A percentile compares a stretch with the other conserved stretches of the same genome.
These are phyloP conservation scores for Entomortierella lignicola DNA, from an alignment of 192 early-diverging fungal genomes.

Conservation along the genomic window DNA sequence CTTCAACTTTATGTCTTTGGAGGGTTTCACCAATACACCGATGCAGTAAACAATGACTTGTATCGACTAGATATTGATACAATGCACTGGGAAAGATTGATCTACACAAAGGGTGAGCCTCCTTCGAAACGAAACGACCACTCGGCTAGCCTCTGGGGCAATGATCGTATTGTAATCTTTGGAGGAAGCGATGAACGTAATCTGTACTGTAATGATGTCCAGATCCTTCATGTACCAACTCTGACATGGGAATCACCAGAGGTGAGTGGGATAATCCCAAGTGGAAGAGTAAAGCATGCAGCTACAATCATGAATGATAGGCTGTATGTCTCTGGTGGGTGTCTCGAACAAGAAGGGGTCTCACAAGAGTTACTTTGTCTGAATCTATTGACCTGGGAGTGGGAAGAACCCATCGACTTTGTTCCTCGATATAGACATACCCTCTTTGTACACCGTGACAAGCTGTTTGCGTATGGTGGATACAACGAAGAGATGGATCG, in stretches of 20 bases:
- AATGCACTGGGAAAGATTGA: conserved; percentile 63
- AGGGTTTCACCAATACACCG: conserved; percentile 74
- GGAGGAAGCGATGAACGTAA: conserved; percentile 71
- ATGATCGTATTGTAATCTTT: conserved; percentile 70
- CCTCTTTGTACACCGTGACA: conserved; percentile 62
- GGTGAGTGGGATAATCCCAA: conserved; percentile 59
- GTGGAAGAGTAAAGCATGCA: conserved; percentile 67
- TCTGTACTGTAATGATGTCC: conserved; percentile 65
- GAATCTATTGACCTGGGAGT: conserved; percentile 67
- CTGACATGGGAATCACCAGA: conserved; percentile 71
- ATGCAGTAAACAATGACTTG: conserved; percentile 75
- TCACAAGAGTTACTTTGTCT: conserved; percentile 54
- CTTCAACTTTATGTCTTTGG: conserved; percentile 66
- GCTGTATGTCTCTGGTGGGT: conserved; percentile 72
- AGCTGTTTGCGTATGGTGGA: conserved; percentile 73
- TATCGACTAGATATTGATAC: conserved; percentile 62
- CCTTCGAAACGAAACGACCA: conserved; percentile 73
- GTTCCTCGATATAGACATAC: conserved; percentile 65
- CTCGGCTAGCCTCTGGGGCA: conserved; percentile 67
- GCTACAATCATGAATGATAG: conserved; percentile 71
- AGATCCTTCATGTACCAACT: conserved; percentile 68
- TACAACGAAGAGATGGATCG: conserved; percentile 68
- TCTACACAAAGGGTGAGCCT: conserved; percentile 62
- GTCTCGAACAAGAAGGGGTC: conserved; percentile 40
- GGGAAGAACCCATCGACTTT: conserved; percentile 67